Conservation (phyloP, 2,329 filamentous ascomycete genomes). For the Ascochyta pisi region DNA sequence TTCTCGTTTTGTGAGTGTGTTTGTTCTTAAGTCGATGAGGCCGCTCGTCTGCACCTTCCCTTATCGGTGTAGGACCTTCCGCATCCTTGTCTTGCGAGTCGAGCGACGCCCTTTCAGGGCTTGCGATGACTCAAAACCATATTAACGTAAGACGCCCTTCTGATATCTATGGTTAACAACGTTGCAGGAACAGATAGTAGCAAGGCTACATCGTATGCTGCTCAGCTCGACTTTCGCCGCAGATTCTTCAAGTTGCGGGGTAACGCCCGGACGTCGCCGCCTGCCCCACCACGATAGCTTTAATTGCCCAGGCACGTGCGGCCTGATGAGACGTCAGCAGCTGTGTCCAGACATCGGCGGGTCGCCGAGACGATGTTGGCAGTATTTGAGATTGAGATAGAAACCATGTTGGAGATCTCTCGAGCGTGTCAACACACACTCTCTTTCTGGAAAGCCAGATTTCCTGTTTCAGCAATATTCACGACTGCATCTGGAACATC, state of each 20-base stretch:
- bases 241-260: not conserved
- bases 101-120: conserved; percentile 10
- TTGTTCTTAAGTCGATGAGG: conserved; percentile 6
- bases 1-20: not conserved
- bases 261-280: not conserved
- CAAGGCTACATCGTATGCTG: not conserved
- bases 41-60: conserved; percentile 9
- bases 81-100: not conserved
- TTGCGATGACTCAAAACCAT: conserved; percentile 1
- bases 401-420: not conserved
- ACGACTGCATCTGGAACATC: not conserved
- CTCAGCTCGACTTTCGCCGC: not conserved
- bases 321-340: not conserved
- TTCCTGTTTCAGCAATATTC: not conserved
- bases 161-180: not conserved
- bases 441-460: not conserved
- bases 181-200: too few species aligned
- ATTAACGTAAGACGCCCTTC: not conserved
- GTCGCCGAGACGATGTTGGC: too few species aligned
- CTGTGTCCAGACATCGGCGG: not conserved
- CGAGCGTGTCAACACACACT: not conserved
- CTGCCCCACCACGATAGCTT: not conserved
- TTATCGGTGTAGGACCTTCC: not conserved
- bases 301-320: too few species aligned
- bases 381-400: not conserved